Conservation (phyloP, 139 green algal species). For the Micractinium sp. region DNA sequence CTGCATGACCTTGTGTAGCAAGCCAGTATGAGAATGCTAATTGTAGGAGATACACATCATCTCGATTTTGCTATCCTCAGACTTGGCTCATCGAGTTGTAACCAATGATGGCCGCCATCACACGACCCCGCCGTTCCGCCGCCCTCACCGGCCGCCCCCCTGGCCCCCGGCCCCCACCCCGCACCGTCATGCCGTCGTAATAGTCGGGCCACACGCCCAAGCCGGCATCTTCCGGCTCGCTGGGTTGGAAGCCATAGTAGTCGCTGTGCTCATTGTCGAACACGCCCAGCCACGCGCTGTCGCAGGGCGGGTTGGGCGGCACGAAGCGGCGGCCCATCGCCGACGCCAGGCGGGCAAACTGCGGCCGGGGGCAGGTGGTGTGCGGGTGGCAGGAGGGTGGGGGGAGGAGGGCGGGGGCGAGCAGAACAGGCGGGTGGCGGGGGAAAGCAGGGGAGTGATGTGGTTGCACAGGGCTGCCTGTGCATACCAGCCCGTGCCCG, state of each 20-base stretch:
- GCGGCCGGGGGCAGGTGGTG: neutral
- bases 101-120: too few species aligned
- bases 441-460: too few species aligned
- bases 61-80: too few species aligned
- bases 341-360: neutral
- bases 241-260: neutral
- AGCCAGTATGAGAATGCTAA: too few species aligned
- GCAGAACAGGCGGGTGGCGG: neutral
- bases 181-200: constrained; percentile 4
- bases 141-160: too few species aligned
- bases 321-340: neutral
- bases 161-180: neutral
- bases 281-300: neutral
- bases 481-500: too few species aligned
- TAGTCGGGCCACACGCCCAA: neutral
- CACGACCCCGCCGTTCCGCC: too few species aligned
- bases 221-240: neutral
- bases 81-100: too few species aligned
- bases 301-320: neutral
- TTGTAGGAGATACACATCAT: too few species aligned
- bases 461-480: too few species aligned
- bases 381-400: neutral
- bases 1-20: too few species aligned
- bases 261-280: neutral
- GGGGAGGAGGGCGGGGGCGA: neutral